Evolutionary conservation across 2,329 filamentous ascomycete genomes (phyloP).

Genomic region (Ophiostoma australiae): DNA sequence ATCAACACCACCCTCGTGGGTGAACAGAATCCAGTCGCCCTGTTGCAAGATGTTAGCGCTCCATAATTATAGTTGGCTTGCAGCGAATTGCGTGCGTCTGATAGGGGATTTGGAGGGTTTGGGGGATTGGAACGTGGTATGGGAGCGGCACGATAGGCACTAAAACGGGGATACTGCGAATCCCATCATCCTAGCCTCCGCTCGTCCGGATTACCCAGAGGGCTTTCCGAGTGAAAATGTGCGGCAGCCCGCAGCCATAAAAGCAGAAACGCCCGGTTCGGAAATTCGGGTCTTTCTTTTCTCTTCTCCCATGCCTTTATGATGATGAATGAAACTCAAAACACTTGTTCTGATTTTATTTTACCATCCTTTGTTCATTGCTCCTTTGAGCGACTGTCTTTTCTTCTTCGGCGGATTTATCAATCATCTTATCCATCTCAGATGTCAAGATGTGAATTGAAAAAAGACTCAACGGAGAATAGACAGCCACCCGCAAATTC

Average conservation of each 20-base stretch:
- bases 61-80: conserved; percentile 18
- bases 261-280: conserved; percentile 16
- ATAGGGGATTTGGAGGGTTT: conserved; percentile 13
- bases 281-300: conserved; percentile 7
- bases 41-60: conserved; percentile 37
- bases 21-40: conserved; percentile 99
- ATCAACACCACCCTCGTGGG: conserved; percentile 98
- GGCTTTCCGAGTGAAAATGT: conserved; percentile 4
- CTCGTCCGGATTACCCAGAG: conserved; percentile 37
- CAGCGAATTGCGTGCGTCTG: conserved; percentile 13
- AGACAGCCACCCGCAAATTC: background rate
- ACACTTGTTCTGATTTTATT: conserved; percentile 9
- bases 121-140: background rate
- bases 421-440: background rate
- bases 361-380: conserved; percentile 1
- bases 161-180: conserved; percentile 24
- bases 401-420: background rate
- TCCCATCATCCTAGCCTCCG: conserved; percentile 42
- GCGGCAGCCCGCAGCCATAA: conserved; percentile 15
- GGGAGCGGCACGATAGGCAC: background rate
- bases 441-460: background rate
- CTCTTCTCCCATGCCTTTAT: conserved; percentile 1
- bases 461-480: background rate
- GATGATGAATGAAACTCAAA: background rate
- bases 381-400: conserved; percentile 1